phyloP scores from a whole-genome alignment of 2,329 filamentous ascomycete species.

The Fusarium euwallaceae region DNA sequence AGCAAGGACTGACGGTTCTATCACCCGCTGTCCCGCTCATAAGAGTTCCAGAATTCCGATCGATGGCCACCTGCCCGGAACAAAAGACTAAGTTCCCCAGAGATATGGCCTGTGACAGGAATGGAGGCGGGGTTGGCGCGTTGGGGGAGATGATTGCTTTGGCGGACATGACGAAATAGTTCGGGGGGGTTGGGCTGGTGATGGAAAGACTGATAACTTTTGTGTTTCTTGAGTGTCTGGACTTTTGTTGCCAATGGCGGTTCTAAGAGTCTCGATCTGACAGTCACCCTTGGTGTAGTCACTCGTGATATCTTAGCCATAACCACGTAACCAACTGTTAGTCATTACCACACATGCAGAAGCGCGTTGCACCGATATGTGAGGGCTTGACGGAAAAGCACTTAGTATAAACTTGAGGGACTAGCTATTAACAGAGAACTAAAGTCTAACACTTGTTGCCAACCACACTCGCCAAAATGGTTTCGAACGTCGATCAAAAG shows the following conservation, averaged over 20 bases:
- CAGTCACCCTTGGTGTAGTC: neutral
- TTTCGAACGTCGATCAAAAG: neutral
- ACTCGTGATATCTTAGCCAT: neutral
- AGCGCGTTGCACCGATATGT: too few species aligned
- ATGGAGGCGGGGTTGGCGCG: neutral
- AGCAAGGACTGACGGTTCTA: neutral
- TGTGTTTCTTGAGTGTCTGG: too few species aligned
- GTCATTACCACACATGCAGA: neutral
- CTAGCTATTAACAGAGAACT: too few species aligned
- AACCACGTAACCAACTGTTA: neutral
- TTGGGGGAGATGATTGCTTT: slow-evolving; percentile 49
- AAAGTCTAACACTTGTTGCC: too few species aligned
- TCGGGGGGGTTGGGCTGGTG: neutral
- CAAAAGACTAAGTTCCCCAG: neutral
- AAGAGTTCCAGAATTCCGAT: neutral
- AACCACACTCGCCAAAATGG: neutral
- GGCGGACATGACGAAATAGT: neutral
- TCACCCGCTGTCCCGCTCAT: neutral
- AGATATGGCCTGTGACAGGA: neutral
- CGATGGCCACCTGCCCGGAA: neutral
- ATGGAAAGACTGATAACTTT: too few species aligned
- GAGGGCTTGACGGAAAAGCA: too few species aligned
- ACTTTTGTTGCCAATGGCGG: too few species aligned
- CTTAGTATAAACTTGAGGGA: too few species aligned
- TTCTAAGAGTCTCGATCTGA: too few species aligned